Percentiles rank a stretch among this genome's conserved stretches.
These are phyloP conservation scores for Apiospora rasikravindrae DNA, from an alignment of 2,329 filamentous ascomycete species.

Conservation along the genomic window DNA sequence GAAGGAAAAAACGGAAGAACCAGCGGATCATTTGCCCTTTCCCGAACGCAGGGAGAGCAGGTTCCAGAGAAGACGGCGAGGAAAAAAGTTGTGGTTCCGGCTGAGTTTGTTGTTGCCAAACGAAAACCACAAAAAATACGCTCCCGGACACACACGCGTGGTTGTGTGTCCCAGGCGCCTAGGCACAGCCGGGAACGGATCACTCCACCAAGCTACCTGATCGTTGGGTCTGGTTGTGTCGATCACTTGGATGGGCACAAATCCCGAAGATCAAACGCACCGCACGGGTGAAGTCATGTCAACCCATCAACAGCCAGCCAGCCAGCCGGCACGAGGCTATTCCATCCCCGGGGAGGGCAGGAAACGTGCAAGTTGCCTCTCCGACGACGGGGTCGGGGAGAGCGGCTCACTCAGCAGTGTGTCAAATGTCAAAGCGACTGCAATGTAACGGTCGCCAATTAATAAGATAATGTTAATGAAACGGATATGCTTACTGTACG, in stretches of 20 bases:
- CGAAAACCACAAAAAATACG: constrained; percentile 5
- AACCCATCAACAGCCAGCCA: background rate
- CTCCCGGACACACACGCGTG: background rate
- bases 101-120: background rate
- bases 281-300: constrained; percentile 9
- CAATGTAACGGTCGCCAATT: constrained; percentile 11
- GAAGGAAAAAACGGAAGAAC: background rate
- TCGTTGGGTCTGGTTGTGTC: background rate
- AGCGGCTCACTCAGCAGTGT: background rate
- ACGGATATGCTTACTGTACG: background rate
- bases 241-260: background rate
- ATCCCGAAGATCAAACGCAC: background rate
- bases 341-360: background rate
- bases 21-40: background rate
- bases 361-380: background rate
- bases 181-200: constrained; percentile 8
- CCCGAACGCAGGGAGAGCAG: background rate
- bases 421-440: background rate
- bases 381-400: background rate
- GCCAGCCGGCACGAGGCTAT: background rate
- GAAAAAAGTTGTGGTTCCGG: constrained; percentile 4
- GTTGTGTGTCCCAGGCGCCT: background rate
- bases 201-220: constrained; percentile 12
- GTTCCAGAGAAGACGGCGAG: background rate
- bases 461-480: background rate